A percentile compares a stretch with the other conserved stretches of the same genome.
Conservation (phyloP, 2,329 filamentous ascomycete genomes). For the Dactylellina drechsleri region DNA sequence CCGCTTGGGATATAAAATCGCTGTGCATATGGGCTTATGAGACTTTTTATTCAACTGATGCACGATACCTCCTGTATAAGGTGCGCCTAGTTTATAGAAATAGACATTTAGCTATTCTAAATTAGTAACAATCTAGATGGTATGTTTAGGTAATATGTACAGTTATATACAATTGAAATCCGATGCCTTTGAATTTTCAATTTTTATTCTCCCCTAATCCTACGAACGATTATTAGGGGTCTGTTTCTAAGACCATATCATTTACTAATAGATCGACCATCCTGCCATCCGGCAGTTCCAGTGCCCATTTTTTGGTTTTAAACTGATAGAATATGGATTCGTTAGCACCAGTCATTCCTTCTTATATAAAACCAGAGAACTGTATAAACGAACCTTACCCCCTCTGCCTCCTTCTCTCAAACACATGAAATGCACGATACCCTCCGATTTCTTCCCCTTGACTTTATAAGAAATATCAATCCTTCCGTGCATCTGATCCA, state of each 20-base stretch:
- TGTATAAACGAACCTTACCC: slow-evolving; percentile 62
- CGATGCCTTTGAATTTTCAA: not conserved
- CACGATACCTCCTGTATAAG: slow-evolving; percentile 24
- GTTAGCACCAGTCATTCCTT: not conserved
- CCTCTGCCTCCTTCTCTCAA: slow-evolving; percentile 72
- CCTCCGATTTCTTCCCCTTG: slow-evolving; percentile 77
- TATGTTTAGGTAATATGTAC: not conserved
- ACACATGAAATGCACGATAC: slow-evolving; percentile 83
- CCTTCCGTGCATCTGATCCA: slow-evolving; percentile 91
- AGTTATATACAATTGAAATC: slow-evolving; percentile 7
- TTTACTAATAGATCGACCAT: slow-evolving; percentile 79
- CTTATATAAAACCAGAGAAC: not conserved
- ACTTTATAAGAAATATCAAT: slow-evolving; percentile 91
- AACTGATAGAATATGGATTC: slow-evolving; percentile 67
- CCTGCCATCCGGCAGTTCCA: slow-evolving; percentile 73
- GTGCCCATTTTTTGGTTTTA: slow-evolving; percentile 88
- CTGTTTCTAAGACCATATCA: slow-evolving; percentile 17
- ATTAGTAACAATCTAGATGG: too few relatives aligned
- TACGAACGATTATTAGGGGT: not conserved
- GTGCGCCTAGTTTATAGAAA: slow-evolving; percentile 5
- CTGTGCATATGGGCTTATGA: not conserved
- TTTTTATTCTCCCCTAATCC: not conserved
- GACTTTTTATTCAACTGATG: not conserved
- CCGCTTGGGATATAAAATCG: too few relatives aligned
- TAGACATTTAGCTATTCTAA: not conserved